Evolutionary conservation across 352 stramenopile species (phyloP).

Genomic region (Pilasporangium apinafurcum): DNA sequence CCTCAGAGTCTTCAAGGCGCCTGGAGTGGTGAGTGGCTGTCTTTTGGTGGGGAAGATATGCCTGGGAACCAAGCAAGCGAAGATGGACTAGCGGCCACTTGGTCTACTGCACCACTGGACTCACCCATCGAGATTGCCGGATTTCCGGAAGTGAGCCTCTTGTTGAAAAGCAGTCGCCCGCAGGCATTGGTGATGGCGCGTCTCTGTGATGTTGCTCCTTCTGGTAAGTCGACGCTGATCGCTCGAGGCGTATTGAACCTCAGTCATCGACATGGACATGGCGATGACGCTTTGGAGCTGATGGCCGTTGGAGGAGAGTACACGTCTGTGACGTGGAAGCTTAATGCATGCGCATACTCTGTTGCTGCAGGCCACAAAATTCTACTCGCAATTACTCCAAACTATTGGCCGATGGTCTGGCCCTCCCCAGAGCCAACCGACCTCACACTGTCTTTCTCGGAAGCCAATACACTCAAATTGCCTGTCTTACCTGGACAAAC

Average conservation of each 20-base stretch:
- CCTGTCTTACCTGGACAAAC: conserved; percentile 11
- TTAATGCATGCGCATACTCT: conserved; percentile 40
- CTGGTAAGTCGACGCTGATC: conserved; percentile 33
- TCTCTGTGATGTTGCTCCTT: conserved; percentile 34
- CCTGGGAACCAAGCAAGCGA: conserved; percentile 30
- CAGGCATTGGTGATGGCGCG: conserved; percentile 32
- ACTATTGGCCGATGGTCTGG: conserved; percentile 51
- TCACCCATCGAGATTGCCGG: conserved; percentile 28
- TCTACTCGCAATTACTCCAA: conserved; percentile 26
- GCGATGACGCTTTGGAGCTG: conserved; percentile 13
- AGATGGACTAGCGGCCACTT: conserved; percentile 24
- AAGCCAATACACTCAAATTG: conserved; percentile 24
- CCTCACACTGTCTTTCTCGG: conserved; percentile 19
- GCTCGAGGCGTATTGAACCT: conserved; percentile 36
- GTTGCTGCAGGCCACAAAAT: conserved; percentile 21
- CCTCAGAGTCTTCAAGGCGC: conserved; percentile 28
- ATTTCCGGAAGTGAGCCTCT: conserved; percentile 26
- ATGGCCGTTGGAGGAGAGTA: conserved; percentile 25
- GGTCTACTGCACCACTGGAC: conserved; percentile 12
- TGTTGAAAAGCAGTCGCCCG: conserved; percentile 23
- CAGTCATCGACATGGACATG: conserved; percentile 31
- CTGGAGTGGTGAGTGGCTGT: conserved; percentile 49
- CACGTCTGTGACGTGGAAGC: conserved; percentile 19
- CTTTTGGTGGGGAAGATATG: conserved; percentile 43
- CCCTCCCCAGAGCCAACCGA: conserved; percentile 29